Conservation (phyloP, 2,329 filamentous ascomycete species). For the Lecanosticta acicola region DNA sequence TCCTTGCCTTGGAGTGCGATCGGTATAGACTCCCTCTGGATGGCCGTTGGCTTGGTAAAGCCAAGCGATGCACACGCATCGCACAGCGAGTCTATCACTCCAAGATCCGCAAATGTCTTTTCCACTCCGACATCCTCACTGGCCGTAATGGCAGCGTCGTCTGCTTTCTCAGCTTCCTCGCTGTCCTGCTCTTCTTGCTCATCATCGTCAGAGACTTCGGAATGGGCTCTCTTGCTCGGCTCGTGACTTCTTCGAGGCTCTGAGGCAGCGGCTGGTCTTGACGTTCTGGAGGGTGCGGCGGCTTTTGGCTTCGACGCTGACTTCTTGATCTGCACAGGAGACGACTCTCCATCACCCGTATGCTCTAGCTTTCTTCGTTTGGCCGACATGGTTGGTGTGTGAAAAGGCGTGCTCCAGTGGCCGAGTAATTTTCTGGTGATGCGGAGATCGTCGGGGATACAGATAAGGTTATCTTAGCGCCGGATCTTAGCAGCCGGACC, state of each 20-base stretch:
- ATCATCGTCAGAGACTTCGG: constrained; percentile 9
- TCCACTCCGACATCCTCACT: constrained; percentile 9
- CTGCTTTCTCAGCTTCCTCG: constrained; percentile 24
- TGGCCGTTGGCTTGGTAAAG: constrained; percentile 82
- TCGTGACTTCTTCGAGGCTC: constrained; percentile 4
- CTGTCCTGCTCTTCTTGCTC: constrained; percentile 20
- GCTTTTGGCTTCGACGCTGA: background rate
- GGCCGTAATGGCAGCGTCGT: constrained; percentile 17
- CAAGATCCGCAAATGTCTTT: constrained; percentile 66
- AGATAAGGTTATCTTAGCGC: constrained; percentile 1
- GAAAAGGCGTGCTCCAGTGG: no score
- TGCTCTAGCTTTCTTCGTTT: constrained; percentile 41
- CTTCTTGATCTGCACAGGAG: constrained; percentile 5
- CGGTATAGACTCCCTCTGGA: constrained; percentile 81
- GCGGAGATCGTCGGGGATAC: background rate
- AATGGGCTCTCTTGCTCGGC: constrained; percentile 14
- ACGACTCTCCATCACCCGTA: constrained; percentile 4
- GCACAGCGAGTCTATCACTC: constrained; percentile 78
- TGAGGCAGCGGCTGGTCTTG: background rate
- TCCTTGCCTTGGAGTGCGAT: constrained; percentile 73
- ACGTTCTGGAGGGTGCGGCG: background rate
- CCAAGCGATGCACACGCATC: constrained; percentile 79
- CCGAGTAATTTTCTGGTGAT: background rate
- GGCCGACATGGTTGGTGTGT: constrained; percentile 32
- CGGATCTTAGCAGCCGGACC: constrained; percentile 1